Evolutionary conservation across 2,329 filamentous ascomycete genomes (phyloP), one percentile per base, ranked within the genome.

Genomic region (Byssochlamys sp.): DNA sequence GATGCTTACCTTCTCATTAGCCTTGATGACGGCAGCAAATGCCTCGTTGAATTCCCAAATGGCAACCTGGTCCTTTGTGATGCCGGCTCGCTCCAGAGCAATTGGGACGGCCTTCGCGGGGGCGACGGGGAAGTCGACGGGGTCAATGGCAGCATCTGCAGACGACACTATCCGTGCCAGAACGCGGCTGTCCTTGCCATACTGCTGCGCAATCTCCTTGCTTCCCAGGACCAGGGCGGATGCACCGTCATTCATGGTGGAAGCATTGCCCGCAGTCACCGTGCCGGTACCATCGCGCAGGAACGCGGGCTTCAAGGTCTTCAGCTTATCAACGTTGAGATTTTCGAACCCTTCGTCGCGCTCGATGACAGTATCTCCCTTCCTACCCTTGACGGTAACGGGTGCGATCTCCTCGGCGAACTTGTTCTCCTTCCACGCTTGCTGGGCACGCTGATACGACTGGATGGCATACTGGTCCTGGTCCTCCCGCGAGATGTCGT

Each of bases 11-110:
- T 95, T 91, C 67, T 90, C 87, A 69, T 97, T 96, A 49, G 92
- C 91, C 71, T 94, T 91, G 73, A 96, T 94, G 29, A 96, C 91
- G 3, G 89, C 90, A 28, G 94, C 92, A 71, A 99, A 99, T 0
- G 94, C 94, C 77, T 99, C 94, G 73, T 99, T 99, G 75, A 99
- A 96, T 73, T 97, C 94, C 92, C 94, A 97, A 25, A 96, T 78
- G 4, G 92, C 86, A 52, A 99, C 90, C 73, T 97, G 89, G 52
- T 95, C 88, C 75, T 91, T 90, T 62, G 84, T 90, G 64, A 99
- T 91, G 10, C 92, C 91, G 0, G 94, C 94, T 58, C 91, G 83
- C 74, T 91, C 83, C 54, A 99, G 80, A 10, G 91, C 91, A 66
- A 96, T 84, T 2, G 92, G 91, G 0, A 97, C 92, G 4, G 92